These are phyloP conservation scores for Glomus cerebriforme DNA, from an alignment of 192 early-diverging fungal species.

Conservation along the genomic window DNA sequence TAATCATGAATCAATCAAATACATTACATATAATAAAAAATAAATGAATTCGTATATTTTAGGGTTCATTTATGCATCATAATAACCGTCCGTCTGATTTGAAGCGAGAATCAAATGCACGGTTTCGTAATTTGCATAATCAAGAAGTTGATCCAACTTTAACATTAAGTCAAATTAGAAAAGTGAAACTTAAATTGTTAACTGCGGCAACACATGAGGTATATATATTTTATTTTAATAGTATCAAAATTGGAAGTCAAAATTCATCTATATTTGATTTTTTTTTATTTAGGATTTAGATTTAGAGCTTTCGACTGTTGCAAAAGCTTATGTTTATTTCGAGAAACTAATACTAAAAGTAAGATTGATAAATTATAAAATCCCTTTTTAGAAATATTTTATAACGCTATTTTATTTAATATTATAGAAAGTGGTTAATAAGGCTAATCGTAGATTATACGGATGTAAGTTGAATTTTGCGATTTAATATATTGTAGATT, in stretches of 20 bases:
- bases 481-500: neutral
- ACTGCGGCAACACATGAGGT: conserved; percentile 44
- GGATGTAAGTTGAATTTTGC: conserved; percentile 44
- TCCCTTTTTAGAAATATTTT: conserved; percentile 31
- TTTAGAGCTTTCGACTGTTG: conserved; percentile 88
- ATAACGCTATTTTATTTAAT: neutral
- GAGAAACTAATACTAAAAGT: conserved; percentile 91
- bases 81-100: conserved; percentile 73
- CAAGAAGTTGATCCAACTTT: conserved; percentile 77
- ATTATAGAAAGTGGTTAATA: conserved; percentile 61
- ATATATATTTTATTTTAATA: neutral
- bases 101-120: conserved; percentile 87
- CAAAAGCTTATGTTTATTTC: conserved; percentile 89
- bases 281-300: conserved; percentile 64
- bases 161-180: conserved; percentile 87
- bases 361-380: conserved; percentile 38
- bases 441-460: conserved; percentile 72
- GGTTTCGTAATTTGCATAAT: conserved; percentile 78
- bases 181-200: conserved; percentile 74
- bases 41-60: neutral
- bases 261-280: no score
- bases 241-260: neutral
- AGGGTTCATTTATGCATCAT: conserved; percentile 85
- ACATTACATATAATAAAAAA: neutral
- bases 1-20: neutral